Evolutionary conservation across 192 early-diverging fungal species (phyloP).

Genomic region (Coemansia sp.): DNA sequence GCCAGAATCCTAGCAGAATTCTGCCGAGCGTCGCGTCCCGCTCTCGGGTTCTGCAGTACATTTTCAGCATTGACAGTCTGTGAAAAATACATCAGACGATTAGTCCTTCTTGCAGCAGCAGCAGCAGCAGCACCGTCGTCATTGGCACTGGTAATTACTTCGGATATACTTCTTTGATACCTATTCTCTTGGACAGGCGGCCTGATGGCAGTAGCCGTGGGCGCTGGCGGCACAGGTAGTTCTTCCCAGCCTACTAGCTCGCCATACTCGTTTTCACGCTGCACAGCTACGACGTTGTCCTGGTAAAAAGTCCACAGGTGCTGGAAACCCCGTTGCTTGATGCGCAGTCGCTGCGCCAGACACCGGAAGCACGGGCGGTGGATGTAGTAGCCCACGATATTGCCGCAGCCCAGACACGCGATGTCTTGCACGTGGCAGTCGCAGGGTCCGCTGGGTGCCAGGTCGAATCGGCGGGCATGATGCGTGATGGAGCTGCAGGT

Average conservation of each 20-base stretch:
- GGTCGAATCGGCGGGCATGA: conserved; percentile 50
- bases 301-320: conserved; percentile 55
- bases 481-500: conserved; percentile 41
- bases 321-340: conserved; percentile 53
- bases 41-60: too few species aligned
- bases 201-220: conserved; percentile 16
- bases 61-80: not conserved
- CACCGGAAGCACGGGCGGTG: conserved; percentile 53
- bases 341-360: conserved; percentile 47
- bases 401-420: conserved; percentile 51
- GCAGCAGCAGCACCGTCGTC: not conserved
- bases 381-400: conserved; percentile 51
- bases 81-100: not conserved
- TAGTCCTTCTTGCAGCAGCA: not conserved
- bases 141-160: not conserved
- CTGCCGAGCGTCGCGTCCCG: not conserved
- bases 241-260: conserved; percentile 43
- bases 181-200: not conserved
- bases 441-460: conserved; percentile 47
- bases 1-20: not conserved
- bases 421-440: conserved; percentile 55
- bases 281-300: conserved; percentile 45
- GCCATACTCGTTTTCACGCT: conserved; percentile 39
- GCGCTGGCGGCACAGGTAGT: conserved; percentile 33
- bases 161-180: not conserved